phyloP scores from a whole-genome alignment of 257 asterid species.

The Penstemon newberryi region DNA sequence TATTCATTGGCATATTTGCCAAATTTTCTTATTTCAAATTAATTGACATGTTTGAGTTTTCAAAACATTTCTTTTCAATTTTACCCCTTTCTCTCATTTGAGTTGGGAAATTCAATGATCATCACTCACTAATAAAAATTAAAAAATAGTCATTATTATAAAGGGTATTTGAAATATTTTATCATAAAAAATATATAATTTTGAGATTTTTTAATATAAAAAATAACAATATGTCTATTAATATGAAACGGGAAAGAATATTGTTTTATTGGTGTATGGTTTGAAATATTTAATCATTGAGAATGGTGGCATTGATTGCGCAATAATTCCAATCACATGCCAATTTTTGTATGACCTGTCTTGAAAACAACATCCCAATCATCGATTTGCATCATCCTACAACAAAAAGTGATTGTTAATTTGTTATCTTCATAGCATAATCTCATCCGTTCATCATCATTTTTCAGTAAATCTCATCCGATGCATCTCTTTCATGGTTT shows the following conservation, averaged over 20 bases:
- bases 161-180: no score
- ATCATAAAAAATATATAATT: no score
- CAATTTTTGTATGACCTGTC: constrained; percentile 31
- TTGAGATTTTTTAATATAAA: no score
- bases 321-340: constrained; percentile 49
- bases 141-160: no score
- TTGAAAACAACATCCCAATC: constrained; percentile 37
- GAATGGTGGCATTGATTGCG: constrained; percentile 38
- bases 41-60: no score
- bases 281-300: neutral
- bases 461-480: constrained; percentile 16
- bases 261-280: neutral
- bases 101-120: no score
- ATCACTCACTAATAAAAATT: no score
- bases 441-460: constrained; percentile 27
- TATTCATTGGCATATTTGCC: no score
- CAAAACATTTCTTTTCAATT: no score
- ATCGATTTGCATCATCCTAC: neutral
- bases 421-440: neutral
- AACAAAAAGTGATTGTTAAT: neutral
- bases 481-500: constrained; percentile 29
- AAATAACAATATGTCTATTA: no score
- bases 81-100: no score
- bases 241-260: neutral
- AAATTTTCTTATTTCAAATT: no score